phyloP scores from a whole-genome alignment of 2,329 filamentous ascomycete species.

The Alternaria hordeiaustralica region DNA sequence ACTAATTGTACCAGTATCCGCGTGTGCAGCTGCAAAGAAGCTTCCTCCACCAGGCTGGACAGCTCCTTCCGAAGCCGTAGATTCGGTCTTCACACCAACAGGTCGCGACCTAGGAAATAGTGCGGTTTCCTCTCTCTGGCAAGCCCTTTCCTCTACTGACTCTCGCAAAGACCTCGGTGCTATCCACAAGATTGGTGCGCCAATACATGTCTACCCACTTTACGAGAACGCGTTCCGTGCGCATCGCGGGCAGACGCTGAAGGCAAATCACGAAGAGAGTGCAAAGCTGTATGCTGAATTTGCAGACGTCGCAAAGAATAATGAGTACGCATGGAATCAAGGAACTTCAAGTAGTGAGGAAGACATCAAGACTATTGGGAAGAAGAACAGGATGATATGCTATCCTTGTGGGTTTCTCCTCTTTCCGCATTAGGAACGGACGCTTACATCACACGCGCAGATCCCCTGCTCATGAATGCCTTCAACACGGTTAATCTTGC shows the following conservation, averaged over 20 bases:
- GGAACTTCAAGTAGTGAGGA: conserved; percentile 57
- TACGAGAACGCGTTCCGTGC: conserved; percentile 71
- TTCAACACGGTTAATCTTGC: conserved; percentile 73
- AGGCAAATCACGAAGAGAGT: conserved; percentile 65
- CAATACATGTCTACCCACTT: conserved; percentile 71
- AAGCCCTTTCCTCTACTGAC: conserved; percentile 21
- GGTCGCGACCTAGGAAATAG: conserved; percentile 53
- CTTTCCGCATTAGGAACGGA: not conserved
- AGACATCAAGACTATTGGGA: conserved; percentile 60
- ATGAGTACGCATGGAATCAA: conserved; percentile 65
- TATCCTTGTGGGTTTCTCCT: conserved; percentile 62
- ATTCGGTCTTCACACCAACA: conserved; percentile 60
- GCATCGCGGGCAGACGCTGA: conserved; percentile 59
- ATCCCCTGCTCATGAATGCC: conserved; percentile 73
- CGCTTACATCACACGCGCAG: conserved; percentile 47
- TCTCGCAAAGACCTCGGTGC: conserved; percentile 59
- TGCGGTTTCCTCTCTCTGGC: conserved; percentile 38
- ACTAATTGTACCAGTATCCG: conserved; percentile 49
- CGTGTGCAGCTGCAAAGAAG: conserved; percentile 59
- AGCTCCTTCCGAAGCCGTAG: conserved; percentile 54
- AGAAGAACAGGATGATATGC: conserved; percentile 71
- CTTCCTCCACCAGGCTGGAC: conserved; percentile 69
- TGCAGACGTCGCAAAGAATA: conserved; percentile 61
- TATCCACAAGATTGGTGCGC: conserved; percentile 65
- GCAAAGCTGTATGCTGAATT: conserved; percentile 67